Evolutionary conservation across 2,329 filamentous ascomycete genomes (phyloP), one percentile per base, ranked within the genome.

Genomic region (Venturia carpophila): DNA sequence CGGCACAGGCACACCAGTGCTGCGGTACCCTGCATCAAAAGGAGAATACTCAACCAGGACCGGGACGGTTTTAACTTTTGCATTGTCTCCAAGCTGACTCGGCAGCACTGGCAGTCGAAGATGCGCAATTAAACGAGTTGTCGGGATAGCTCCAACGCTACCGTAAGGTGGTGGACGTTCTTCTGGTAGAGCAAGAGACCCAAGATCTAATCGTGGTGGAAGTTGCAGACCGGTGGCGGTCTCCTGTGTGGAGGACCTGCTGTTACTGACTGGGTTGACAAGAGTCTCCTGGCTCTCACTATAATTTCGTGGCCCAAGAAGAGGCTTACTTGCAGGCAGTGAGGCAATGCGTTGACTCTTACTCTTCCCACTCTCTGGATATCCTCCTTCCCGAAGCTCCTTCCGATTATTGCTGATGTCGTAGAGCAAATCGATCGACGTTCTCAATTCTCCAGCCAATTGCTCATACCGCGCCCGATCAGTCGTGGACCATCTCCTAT

Each of bases 401-500:
- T 81, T 78, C 24, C 88, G 80, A 17, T 87, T 88, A 62, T 86
- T 79, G 0, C 89, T 91, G 17, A 92, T 79, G 71, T 92, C 88
- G 73, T 90, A 92, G 0, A 93, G 80, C 0, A 87, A 91, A 74
- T 92, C 90, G 73, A 92, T 91, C 1, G 88, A 91, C 6, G 85
- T 84, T 19, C 88, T 92, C 68, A 92, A 78, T 70, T 92, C 89
- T 68, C 83, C 83, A 47, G 92, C 83, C 17, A 92, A 79, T 70
- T 91, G 88, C 70, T 90, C 85, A 69, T 92, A 92, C 64, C 87
- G 83, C n/a, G 79, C 78, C 73, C 87, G 88, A 75, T 91, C 86
- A 81, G 85, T 89, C 49, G 83, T 80, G 60, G 87, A 82, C 68
- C 86, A 73, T 55, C 75, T 73, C 13, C 73, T 74, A 68, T 76